phyloP scores from a whole-genome alignment of 83 land plant genomes.

The Picea abies region DNA sequence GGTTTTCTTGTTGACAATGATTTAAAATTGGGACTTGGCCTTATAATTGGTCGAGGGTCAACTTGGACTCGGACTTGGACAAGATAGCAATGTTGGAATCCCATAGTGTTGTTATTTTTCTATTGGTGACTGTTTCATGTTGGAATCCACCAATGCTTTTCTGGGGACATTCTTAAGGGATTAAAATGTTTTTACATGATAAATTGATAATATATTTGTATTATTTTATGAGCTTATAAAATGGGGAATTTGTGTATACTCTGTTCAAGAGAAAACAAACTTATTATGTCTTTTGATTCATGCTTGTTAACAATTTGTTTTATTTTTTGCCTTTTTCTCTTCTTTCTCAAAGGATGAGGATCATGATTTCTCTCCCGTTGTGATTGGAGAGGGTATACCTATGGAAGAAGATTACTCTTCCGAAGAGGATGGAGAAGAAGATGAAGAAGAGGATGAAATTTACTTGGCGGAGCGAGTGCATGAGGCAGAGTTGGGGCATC shows the following conservation, averaged over 20 bases:
- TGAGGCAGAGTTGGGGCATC: not conserved
- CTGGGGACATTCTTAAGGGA: slow-evolving; percentile 35
- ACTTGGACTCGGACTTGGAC: no score
- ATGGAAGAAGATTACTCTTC: slow-evolving; percentile 50
- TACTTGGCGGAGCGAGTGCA: not conserved
- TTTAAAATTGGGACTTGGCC: no score
- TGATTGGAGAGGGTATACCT: slow-evolving; percentile 36
- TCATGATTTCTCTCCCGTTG: slow-evolving; percentile 35
- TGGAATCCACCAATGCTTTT: slow-evolving; percentile 22
- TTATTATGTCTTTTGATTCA: not conserved
- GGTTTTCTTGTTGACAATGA: no score
- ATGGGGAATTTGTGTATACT: not conserved
- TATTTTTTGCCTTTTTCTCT: not conserved
- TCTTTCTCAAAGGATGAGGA: slow-evolving; percentile 34
- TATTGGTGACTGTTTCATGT: no score
- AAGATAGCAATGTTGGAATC: no score
- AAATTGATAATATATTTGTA: not conserved
- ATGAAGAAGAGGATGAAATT: slow-evolving; percentile 16
- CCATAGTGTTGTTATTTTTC: no score
- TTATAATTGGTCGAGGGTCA: no score
- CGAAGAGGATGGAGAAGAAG: slow-evolving; percentile 39
- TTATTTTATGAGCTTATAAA: not conserved
- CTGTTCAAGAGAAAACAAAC: no score
- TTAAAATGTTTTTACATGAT: slow-evolving; percentile 15
- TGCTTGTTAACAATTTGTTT: not conserved